These are phyloP conservation scores for Aureobasidium namibiae DNA, from an alignment of 2,329 filamentous ascomycete species.

Conservation along the genomic window DNA sequence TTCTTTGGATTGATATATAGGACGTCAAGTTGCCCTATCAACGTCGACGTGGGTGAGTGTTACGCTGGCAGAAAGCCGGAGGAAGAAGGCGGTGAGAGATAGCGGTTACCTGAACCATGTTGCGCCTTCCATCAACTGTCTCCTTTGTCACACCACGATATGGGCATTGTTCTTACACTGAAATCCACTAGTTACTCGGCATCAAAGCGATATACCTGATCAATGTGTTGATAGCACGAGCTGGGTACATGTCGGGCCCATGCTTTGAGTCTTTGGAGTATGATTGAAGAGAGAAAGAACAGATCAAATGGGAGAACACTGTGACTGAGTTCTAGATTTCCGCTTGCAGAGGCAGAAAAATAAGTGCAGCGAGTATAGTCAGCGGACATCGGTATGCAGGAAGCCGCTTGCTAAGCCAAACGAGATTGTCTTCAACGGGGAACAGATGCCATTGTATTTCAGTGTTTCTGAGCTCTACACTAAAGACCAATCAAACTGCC, in stretches of 20 bases:
- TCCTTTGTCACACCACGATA: background rate
- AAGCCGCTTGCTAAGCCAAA: background rate
- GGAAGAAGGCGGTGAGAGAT: background rate
- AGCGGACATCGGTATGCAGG: background rate
- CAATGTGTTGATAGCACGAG: too few relatives aligned
- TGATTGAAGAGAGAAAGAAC: background rate
- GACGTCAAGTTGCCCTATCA: background rate
- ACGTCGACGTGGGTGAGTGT: background rate
- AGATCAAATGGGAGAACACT: too few relatives aligned
- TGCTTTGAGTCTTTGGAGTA: too few relatives aligned
- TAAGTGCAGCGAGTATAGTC: background rate
- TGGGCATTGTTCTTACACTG: background rate
- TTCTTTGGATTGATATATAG: background rate
- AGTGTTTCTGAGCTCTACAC: background rate
- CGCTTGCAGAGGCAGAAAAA: background rate
- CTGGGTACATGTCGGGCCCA: too few relatives aligned
- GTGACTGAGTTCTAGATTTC: background rate
- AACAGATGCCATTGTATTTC: background rate
- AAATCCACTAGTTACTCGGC: too few relatives aligned
- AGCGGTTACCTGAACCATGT: background rate
- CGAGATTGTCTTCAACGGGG: background rate
- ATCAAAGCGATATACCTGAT: too few relatives aligned
- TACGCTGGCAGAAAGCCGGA: background rate
- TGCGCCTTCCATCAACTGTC: background rate
- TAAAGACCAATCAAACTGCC: background rate